Conservation (phyloP, 2,329 filamentous ascomycete species). For the Metarhizium rileyi region DNA sequence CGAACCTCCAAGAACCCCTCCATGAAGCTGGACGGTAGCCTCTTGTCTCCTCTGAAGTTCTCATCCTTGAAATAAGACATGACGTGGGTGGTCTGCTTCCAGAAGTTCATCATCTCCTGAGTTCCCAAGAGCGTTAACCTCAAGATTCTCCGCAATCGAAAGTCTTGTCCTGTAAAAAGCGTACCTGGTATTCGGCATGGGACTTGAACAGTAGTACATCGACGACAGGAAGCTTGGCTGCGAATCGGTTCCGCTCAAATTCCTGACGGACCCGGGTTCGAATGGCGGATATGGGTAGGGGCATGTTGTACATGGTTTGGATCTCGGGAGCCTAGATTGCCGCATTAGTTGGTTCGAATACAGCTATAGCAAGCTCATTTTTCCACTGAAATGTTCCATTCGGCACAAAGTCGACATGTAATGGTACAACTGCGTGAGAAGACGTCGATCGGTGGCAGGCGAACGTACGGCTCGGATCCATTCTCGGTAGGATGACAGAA, state of each 20-base stretch:
- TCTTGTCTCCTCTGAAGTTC: constrained; percentile 62
- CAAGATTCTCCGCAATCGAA: not conserved
- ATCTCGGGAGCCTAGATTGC: constrained; percentile 76
- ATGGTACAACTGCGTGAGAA: not conserved
- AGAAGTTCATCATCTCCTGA: constrained; percentile 97
- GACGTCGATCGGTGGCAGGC: not conserved
- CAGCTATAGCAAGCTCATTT: not conserved
- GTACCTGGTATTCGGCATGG: constrained; percentile 87
- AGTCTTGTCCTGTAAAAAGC: constrained; percentile 8
- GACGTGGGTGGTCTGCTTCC: constrained; percentile 93
- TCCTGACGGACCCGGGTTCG: constrained; percentile 93
- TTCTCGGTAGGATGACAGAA: constrained; percentile 81
- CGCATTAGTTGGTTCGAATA: constrained; percentile 6
- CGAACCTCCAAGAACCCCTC: constrained; percentile 87
- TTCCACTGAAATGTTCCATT: not conserved
- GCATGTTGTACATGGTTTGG: constrained; percentile 92
- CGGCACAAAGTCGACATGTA: not conserved
- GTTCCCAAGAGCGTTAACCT: constrained; percentile 1
- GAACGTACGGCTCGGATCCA: constrained; percentile 89
- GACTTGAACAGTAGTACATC: constrained; percentile 88
- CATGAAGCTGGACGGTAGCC: constrained; percentile 84
- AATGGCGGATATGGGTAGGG: constrained; percentile 76
- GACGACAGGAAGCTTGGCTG: constrained; percentile 77
- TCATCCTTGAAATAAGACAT: constrained; percentile 95
- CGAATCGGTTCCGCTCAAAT: constrained; percentile 91